Conservation (phyloP, 176 grass and related monocot genomes). For the Oryza rufipogon region DNA sequence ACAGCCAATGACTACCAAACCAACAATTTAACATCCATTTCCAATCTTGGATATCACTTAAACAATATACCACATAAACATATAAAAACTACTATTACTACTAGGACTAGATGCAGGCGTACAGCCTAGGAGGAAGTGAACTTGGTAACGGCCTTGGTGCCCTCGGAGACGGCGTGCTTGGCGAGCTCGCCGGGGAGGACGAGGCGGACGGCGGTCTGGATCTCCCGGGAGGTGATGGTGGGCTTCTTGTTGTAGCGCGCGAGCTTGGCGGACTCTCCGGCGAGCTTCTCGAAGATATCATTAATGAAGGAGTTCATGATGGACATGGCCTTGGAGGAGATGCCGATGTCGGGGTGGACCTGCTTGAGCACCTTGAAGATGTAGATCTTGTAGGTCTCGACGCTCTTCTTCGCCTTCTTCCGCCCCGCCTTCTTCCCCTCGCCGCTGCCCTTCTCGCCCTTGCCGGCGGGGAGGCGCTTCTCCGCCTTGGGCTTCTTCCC, state of each 20-base stretch:
- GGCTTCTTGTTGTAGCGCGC: slow-evolving; percentile 67
- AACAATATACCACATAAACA: neutral
- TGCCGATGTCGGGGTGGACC: slow-evolving; percentile 74
- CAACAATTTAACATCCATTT: no score
- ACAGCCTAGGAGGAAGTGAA: neutral
- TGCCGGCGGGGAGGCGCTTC: slow-evolving; percentile 9
- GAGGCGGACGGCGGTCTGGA: slow-evolving; percentile 60
- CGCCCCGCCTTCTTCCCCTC: slow-evolving; percentile 34
- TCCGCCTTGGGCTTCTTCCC: slow-evolving; percentile 47
- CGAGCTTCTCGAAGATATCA: slow-evolving; percentile 63
- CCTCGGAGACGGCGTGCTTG: slow-evolving; percentile 73
- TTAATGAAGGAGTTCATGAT: slow-evolving; percentile 66
- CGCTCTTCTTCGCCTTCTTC: slow-evolving; percentile 48
- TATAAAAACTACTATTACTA: neutral
- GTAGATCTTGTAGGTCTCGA: slow-evolving; percentile 83
- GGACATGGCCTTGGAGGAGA: slow-evolving; percentile 58
- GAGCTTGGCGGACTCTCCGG: slow-evolving; percentile 35
- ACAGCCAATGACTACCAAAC: no score
- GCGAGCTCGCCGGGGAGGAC: slow-evolving; percentile 66
- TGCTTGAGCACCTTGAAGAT: slow-evolving; percentile 85
- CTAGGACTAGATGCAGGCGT: neutral
- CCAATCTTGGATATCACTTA: neutral
- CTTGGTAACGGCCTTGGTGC: slow-evolving; percentile 56
- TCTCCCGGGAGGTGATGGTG: slow-evolving; percentile 70
- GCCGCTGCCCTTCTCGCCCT: slow-evolving; percentile 39